Conservation (phyloP, 2,329 filamentous ascomycete genomes). For the Nakataea oryzae region DNA sequence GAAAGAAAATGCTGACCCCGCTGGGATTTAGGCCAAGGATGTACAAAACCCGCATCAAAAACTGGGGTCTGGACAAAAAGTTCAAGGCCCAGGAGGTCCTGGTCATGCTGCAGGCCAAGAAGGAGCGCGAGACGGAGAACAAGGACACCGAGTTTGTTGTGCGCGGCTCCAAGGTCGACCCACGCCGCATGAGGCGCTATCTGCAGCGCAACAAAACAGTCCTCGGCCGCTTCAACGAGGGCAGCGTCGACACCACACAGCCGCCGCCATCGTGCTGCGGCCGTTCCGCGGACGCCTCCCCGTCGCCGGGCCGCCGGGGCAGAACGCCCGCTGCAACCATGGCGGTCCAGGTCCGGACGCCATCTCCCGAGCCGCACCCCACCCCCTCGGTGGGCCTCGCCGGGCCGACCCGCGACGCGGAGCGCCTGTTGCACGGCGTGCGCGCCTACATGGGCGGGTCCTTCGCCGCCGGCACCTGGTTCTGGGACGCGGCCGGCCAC, state of each 20-base stretch:
- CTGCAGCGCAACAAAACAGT: conserved; percentile 15
- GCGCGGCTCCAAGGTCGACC: conserved; percentile 16
- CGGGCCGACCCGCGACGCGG: background rate
- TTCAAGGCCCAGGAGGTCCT: conserved; percentile 18
- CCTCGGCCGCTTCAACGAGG: conserved; percentile 9
- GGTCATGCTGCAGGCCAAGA: conserved; percentile 14
- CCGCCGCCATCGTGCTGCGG: background rate
- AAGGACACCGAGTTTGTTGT: conserved; percentile 15
- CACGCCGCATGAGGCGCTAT: conserved; percentile 16
- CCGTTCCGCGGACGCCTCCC: too few relatives aligned
- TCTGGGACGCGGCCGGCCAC: background rate
- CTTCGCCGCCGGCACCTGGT: conserved; percentile 2
- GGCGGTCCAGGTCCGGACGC: background rate
- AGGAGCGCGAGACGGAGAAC: conserved; percentile 12
- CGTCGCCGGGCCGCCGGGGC: background rate
- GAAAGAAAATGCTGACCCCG: too few relatives aligned
- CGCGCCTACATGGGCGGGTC: conserved; percentile 2
- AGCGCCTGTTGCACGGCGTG: background rate
- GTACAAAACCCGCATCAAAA: conserved; percentile 22
- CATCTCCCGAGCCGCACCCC: background rate
- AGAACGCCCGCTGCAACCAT: background rate
- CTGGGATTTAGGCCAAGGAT: conserved; percentile 15
- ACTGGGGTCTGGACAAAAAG: conserved; percentile 21
- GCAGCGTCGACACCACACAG: background rate
- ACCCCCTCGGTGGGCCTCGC: background rate